phyloP scores from a whole-genome alignment of 345 rosid species.

The Salix purpurea region DNA sequence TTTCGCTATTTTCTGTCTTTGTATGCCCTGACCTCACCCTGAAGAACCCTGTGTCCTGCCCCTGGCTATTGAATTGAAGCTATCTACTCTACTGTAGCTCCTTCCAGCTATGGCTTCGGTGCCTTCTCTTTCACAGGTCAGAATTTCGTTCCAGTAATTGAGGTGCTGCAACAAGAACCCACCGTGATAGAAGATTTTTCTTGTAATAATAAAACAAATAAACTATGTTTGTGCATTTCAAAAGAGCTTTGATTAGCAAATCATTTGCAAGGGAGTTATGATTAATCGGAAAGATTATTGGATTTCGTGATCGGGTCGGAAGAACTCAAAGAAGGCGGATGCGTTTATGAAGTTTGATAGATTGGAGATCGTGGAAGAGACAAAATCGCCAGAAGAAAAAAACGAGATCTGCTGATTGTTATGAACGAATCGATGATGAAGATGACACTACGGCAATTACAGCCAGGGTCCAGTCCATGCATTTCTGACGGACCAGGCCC shows the following conservation, averaged over 20 bases:
- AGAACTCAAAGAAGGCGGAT: too few relatives aligned
- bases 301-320: too few relatives aligned
- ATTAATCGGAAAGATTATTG: too few relatives aligned
- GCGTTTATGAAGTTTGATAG: neutral
- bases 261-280: too few relatives aligned
- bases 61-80: neutral
- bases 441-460: slow-evolving; percentile 8
- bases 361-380: neutral
- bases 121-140: neutral
- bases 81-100: neutral
- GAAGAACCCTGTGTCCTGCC: neutral
- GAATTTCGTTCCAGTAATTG: neutral
- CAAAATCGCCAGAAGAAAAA: slow-evolving; percentile 5
- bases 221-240: too few relatives aligned
- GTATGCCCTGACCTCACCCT: neutral
- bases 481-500: too few relatives aligned
- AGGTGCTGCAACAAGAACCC: neutral
- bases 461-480: neutral
- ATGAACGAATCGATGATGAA: slow-evolving; percentile 7
- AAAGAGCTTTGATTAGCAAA: too few relatives aligned
- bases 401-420: slow-evolving; percentile 13
- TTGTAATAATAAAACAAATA: too few relatives aligned
- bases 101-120: neutral
- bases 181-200: neutral
- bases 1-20: neutral